phyloP scores from a whole-genome alignment of 495 filamentous ascomycete species.

The Aspergillus campestris region DNA sequence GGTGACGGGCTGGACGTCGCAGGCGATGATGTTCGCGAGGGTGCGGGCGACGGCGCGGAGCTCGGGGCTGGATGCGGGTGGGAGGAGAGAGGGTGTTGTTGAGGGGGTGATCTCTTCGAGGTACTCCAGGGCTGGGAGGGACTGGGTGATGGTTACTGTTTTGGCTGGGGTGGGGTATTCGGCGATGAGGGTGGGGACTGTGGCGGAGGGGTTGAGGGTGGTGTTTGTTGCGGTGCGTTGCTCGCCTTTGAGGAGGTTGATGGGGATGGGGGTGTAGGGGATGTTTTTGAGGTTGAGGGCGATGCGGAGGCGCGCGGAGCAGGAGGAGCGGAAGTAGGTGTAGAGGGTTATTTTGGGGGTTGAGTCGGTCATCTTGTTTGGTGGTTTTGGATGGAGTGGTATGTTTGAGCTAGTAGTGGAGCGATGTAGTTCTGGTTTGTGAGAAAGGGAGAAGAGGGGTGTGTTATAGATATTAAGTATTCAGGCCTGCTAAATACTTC shows the following conservation, averaged over 20 bases:
- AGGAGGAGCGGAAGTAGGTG: conserved; percentile 49
- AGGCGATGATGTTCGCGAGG: conserved; percentile 37
- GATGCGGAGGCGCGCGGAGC: conserved; percentile 46
- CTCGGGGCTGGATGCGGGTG: conserved; percentile 15
- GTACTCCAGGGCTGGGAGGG: conserved; percentile 45
- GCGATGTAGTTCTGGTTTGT: background rate
- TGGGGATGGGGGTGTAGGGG: conserved; percentile 29
- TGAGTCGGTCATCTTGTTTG: conserved; percentile 16
- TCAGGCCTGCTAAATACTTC: too few relatives aligned
- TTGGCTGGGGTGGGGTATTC: background rate
- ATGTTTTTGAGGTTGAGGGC: conserved; percentile 40
- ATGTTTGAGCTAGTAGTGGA: too few relatives aligned
- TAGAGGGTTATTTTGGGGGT: conserved; percentile 30
- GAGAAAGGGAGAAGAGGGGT: background rate
- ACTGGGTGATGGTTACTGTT: conserved; percentile 38
- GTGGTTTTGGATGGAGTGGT: background rate
- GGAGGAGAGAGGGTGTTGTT: conserved; percentile 25
- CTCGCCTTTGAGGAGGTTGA: conserved; percentile 40
- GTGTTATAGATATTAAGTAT: background rate
- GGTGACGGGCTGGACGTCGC: conserved; percentile 44
- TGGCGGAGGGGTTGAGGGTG: conserved; percentile 38
- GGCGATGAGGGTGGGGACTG: conserved; percentile 41
- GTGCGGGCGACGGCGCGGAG: conserved; percentile 32
- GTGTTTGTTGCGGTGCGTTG: conserved; percentile 27
- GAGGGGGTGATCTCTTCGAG: conserved; percentile 39